Percentiles rank a stretch among this genome's conserved stretches.
phyloP scores from a whole-genome alignment of 495 filamentous ascomycete genomes.

The Aspergillus nanangensis region DNA sequence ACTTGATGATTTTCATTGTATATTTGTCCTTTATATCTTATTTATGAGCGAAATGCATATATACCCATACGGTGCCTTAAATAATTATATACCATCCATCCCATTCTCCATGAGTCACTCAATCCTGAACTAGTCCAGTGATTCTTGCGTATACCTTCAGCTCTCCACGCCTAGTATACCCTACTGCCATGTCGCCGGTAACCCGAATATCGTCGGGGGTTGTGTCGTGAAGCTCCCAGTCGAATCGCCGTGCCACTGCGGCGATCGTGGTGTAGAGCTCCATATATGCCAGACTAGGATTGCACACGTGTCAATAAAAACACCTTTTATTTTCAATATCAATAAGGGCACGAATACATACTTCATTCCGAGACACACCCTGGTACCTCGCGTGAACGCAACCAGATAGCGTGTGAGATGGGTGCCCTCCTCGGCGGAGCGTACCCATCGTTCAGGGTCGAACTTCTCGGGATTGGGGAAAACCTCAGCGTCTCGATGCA shows the following conservation, averaged over 20 bases:
- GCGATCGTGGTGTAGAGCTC: constrained; percentile 18
- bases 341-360: constrained; percentile 13
- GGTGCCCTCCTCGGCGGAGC: constrained; percentile 14
- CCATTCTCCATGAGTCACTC: constrained; percentile 15
- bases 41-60: no score
- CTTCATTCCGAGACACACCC: constrained; percentile 46
- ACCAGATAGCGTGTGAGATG: constrained; percentile 30
- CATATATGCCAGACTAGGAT: constrained; percentile 16
- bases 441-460: constrained; percentile 48
- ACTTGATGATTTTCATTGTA: no score
- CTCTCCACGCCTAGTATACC: background rate
- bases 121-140: background rate
- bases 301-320: constrained; percentile 1
- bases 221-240: constrained; percentile 23
- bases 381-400: constrained; percentile 40
- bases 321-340: no score
- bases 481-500: constrained; percentile 41
- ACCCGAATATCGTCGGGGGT: constrained; percentile 11
- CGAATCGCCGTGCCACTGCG: constrained; percentile 13
- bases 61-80: no score
- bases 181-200: constrained; percentile 7
- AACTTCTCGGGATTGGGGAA: constrained; percentile 45
- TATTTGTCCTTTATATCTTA: no score
- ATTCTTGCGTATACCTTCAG: background rate
- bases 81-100: constrained; percentile 19